phyloP scores from a whole-genome alignment of 2,329 filamentous ascomycete genomes.

The Penicillium sp. region DNA sequence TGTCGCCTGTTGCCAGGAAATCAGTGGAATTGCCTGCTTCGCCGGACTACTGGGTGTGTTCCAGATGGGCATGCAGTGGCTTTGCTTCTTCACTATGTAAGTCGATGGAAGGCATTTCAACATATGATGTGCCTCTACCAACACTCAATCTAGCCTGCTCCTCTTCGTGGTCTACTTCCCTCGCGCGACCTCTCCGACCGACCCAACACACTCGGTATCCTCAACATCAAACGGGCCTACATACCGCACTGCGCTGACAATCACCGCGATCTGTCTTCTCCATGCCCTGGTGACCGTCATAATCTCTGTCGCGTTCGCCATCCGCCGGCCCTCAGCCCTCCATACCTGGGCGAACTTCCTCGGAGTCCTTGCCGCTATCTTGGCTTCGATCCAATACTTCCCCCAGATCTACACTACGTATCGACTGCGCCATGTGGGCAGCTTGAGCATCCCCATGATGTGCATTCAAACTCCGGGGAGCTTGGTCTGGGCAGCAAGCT shows the following conservation, averaged over 20 bases:
- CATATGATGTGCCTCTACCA: not conserved
- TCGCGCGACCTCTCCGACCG: slow-evolving; percentile 57
- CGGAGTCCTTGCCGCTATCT: slow-evolving; percentile 74
- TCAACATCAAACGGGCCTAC: slow-evolving; percentile 57
- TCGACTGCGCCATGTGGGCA: slow-evolving; percentile 80
- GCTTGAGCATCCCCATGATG: slow-evolving; percentile 96
- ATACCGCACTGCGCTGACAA: slow-evolving; percentile 77
- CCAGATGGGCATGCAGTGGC: slow-evolving; percentile 89
- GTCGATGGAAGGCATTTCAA: slow-evolving; percentile 36
- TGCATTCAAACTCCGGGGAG: slow-evolving; percentile 94
- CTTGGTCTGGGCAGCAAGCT: slow-evolving; percentile 82
- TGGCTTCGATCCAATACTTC: slow-evolving; percentile 88
- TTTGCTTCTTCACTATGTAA: slow-evolving; percentile 89
- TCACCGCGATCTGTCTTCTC: slow-evolving; percentile 72
- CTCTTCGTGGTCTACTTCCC: slow-evolving; percentile 96
- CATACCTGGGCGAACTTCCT: slow-evolving; percentile 82
- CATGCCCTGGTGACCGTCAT: slow-evolving; percentile 73
- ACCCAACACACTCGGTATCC: slow-evolving; percentile 47
- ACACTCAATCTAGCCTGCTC: slow-evolving; percentile 64
- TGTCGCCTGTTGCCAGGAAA: slow-evolving; percentile 80
- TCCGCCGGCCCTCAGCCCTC: slow-evolving; percentile 65
- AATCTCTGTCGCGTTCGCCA: slow-evolving; percentile 66
- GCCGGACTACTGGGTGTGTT: slow-evolving; percentile 85
- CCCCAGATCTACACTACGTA: slow-evolving; percentile 95
- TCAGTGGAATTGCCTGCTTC: slow-evolving; percentile 80